A percentile compares a stretch with the other conserved stretches of the same genome.
phyloP scores from a whole-genome alignment of 176 grass and related monocot genomes.

The Melocanna baccifera region DNA sequence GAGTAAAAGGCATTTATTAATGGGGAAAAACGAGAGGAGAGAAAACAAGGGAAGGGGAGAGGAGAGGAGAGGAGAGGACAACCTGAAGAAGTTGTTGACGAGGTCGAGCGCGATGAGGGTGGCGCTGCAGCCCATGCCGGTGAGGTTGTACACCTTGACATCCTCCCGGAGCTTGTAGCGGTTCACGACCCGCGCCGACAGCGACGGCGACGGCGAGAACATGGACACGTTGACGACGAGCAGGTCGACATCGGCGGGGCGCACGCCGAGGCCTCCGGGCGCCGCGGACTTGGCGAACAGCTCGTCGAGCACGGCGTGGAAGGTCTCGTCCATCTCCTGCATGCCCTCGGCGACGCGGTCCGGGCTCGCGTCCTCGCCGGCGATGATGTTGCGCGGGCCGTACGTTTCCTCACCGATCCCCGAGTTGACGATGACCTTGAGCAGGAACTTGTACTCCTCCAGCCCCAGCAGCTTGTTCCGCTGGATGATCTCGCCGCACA shows the following conservation, averaged over 20 bases:
- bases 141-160: conserved; percentile 73
- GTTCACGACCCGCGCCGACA: conserved; percentile 57
- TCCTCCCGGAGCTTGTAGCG: conserved; percentile 67
- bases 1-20: background rate
- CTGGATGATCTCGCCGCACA: conserved; percentile 83
- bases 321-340: conserved; percentile 92
- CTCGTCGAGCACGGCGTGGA: conserved; percentile 68
- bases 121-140: conserved; percentile 94
- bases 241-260: conserved; percentile 55
- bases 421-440: conserved; percentile 93
- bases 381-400: conserved; percentile 89
- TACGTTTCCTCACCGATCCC: conserved; percentile 94
- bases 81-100: conserved; percentile 68
- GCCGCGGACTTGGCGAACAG: conserved; percentile 50
- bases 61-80: background rate
- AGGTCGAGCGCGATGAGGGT: conserved; percentile 79
- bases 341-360: conserved; percentile 53
- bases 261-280: background rate
- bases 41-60: background rate
- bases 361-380: conserved; percentile 49
- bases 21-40: background rate
- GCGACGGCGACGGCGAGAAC: conserved; percentile 87
- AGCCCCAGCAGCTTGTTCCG: conserved; percentile 73
- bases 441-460: conserved; percentile 95
- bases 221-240: conserved; percentile 91